A percentile compares a stretch with the other conserved stretches of the same genome.
Evolutionary conservation across 352 stramenopile species (phyloP).

Genomic region (Phytophthora colocasiae): DNA sequence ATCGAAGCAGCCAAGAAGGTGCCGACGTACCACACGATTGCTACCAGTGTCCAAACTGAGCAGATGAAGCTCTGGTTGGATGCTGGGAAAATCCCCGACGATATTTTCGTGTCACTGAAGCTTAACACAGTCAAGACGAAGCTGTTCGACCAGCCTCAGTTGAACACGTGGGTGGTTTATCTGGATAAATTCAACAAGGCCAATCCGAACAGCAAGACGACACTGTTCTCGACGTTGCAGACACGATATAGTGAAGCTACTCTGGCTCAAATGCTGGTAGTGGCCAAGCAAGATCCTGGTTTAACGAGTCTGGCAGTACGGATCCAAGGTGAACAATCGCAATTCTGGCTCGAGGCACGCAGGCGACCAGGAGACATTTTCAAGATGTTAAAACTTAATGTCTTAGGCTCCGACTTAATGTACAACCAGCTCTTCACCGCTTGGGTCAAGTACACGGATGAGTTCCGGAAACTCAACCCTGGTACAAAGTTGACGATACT

Average conservation of each 20-base stretch:
- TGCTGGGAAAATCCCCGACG: slow-evolving; percentile 5
- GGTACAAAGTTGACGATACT: slow-evolving; percentile 9
- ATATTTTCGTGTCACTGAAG: slow-evolving; percentile 20
- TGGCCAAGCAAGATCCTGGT: background rate
- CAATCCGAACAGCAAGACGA: slow-evolving; percentile 6
- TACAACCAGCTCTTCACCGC: slow-evolving; percentile 7
- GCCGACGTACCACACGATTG: background rate
- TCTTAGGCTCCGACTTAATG: background rate
- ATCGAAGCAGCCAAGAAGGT: slow-evolving; percentile 20
- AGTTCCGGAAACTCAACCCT: slow-evolving; percentile 16
- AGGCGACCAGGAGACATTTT: slow-evolving; percentile 2
- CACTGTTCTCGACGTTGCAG: slow-evolving; percentile 1
- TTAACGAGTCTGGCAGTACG: background rate
- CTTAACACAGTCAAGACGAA: slow-evolving; percentile 7
- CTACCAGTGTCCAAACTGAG: slow-evolving; percentile 4
- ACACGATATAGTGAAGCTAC: slow-evolving; percentile 1
- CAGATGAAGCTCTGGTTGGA: slow-evolving; percentile 9
- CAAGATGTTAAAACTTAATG: slow-evolving; percentile 6
- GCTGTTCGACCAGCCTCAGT: slow-evolving; percentile 18
- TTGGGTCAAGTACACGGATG: slow-evolving; percentile 17
- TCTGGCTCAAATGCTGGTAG: slow-evolving; percentile 8
- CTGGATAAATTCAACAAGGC: slow-evolving; percentile 11
- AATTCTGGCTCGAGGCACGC: background rate
- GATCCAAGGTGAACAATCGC: slow-evolving; percentile 6
- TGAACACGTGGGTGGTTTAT: slow-evolving; percentile 20